These are phyloP conservation scores for Botrytis fabae DNA, from an alignment of 2,329 filamentous ascomycete genomes.

Conservation along the genomic window DNA sequence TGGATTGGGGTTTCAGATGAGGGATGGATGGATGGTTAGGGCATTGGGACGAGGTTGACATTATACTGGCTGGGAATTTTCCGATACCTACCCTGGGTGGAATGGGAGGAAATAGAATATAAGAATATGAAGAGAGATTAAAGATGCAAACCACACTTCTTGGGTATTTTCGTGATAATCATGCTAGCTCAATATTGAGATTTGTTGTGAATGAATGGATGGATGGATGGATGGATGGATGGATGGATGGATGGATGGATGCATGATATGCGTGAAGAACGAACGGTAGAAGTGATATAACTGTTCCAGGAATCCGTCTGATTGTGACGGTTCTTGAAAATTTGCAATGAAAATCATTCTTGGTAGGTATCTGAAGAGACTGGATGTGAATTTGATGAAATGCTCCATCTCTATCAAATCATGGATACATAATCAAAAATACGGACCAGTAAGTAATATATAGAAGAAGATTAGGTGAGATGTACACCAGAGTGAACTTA, in stretches of 20 bases:
- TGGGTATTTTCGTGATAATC: neutral
- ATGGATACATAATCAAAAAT: neutral
- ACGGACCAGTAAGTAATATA: neutral
- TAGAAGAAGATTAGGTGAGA: neutral
- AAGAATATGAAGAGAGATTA: neutral
- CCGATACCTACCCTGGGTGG: neutral
- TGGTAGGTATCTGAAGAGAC: neutral
- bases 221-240: neutral
- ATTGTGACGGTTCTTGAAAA: neutral
- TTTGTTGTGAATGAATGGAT: neutral
- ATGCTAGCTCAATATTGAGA: neutral
- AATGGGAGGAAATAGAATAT: slow-evolving; percentile 3
- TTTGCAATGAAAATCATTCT: neutral
- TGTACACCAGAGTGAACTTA: neutral
- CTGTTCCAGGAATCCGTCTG: neutral
- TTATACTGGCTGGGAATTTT: slow-evolving; percentile 4
- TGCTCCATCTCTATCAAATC: neutral
- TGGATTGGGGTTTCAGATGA: slow-evolving; percentile 2
- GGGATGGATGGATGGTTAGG: neutral
- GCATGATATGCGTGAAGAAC: neutral
- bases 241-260: neutral
- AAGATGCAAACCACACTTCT: neutral
- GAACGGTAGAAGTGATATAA: neutral
- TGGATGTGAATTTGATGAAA: neutral
- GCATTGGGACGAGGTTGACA: neutral